phyloP scores from a whole-genome alignment of 169 alveolate species.

The Plasmodium gonderi region DNA sequence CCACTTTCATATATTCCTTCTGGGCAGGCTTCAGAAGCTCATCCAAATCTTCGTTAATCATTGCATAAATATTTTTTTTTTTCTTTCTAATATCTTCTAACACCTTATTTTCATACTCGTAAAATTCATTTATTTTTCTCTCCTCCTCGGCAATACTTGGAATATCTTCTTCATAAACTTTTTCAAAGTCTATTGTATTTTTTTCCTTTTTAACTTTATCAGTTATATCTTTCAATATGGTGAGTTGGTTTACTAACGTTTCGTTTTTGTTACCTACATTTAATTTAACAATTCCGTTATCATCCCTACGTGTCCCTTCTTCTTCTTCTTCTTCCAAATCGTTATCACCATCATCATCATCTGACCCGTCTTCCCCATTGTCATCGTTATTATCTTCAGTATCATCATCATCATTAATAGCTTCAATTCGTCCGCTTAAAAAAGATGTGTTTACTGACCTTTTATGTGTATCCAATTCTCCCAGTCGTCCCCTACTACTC shows the following conservation, averaged over 20 bases:
- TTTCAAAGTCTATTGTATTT: neutral
- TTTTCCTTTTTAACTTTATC: conserved; percentile 35
- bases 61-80: conserved; percentile 42
- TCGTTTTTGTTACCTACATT: neutral
- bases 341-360: neutral
- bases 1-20: conserved; percentile 64
- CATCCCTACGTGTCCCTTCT: neutral
- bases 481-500: neutral
- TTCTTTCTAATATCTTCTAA: conserved; percentile 22
- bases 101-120: conserved; percentile 56
- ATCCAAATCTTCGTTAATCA: conserved; percentile 64
- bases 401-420: neutral
- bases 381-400: neutral
- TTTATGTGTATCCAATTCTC: neutral
- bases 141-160: conserved; percentile 57
- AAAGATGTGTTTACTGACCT: neutral
- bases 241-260: conserved; percentile 15
- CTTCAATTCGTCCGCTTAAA: conserved; percentile 10
- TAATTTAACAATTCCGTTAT: neutral
- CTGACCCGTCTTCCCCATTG: neutral
- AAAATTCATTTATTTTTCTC: conserved; percentile 58
- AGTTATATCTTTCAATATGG: conserved; percentile 43
- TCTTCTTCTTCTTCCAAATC: neutral
- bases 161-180: conserved; percentile 19
- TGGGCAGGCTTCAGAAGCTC: conserved; percentile 56